Base-by-base conservation (phyloP, 768 basidiomycete genomes). In the Tephrocybe sp. region DNA sequence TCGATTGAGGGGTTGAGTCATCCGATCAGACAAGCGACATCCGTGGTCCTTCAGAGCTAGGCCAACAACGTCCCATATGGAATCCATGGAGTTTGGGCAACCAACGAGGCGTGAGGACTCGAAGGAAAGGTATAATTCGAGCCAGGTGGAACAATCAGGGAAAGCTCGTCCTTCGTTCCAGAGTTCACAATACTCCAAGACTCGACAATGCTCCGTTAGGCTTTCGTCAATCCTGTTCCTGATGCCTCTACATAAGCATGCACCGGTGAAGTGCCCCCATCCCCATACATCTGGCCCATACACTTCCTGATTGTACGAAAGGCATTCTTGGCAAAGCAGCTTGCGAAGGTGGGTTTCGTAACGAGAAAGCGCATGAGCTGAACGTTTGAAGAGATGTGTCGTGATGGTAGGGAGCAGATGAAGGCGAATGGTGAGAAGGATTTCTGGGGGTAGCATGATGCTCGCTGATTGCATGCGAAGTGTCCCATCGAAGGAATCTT, bases 261-360 rank as follows among this genome's bases (percentile, higher is more conserved):
- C 70, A 1, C 78, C 71, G 41, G 68, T 72, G 48, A 79, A 76
- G 48, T 78, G 74, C 38, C 77, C 75, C 81, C 81, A 83, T 40
- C 76, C 70, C 62, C 76, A 80, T 8, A 81, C 67, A 53, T 77
- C 73, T 25, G 68, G 67, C 1, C 81, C 81, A 54, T 75, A 83
- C 21, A 83, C 77, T 51, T 80, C 77, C 18, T 76, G 63, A 58
- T 81, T 74, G 60, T 78, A 82, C 17, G 73, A 68, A 56, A 71
- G 66, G 62, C 79, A 81, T 50, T 81, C 74, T 28, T 72, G 59
- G 58, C 79, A 81, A 55, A 83, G 72, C 30, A 74, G 62, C 23
- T 65, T 62, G 45, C 71, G 68, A 23, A 77, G 61, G 15, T 68
- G 68, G 18, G 58, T 53, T 54, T 78, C 76, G 56, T 80, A 78